Percentiles rank a stretch among this genome's conserved stretches.
phyloP scores from a whole-genome alignment of 805 yeast genomes.

The Saccharomycopsis vini region DNA sequence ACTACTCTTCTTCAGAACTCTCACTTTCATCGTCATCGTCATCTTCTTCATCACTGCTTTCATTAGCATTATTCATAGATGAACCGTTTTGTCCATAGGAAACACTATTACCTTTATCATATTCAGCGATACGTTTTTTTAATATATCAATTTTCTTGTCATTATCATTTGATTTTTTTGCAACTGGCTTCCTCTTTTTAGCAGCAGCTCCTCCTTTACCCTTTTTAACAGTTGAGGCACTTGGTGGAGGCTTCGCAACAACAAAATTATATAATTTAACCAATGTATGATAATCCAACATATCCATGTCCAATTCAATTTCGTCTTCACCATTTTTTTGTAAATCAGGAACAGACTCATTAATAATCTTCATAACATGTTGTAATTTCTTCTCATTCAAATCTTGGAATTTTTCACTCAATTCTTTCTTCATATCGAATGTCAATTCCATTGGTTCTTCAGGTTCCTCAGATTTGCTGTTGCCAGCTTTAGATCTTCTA shows the following conservation, averaged over 20 bases:
- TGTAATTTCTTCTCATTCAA: slow-evolving; percentile 72
- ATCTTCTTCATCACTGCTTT: slow-evolving; percentile 31
- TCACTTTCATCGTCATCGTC: slow-evolving; percentile 44
- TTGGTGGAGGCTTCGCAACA: slow-evolving; percentile 30
- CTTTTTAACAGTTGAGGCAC: slow-evolving; percentile 24
- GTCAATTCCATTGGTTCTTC: slow-evolving; percentile 35
- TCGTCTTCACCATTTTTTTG: slow-evolving; percentile 65
- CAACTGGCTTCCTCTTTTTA: slow-evolving; percentile 12
- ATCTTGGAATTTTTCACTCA: slow-evolving; percentile 75
- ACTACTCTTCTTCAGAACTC: slow-evolving; percentile 65
- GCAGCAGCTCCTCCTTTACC: slow-evolving; percentile 17
- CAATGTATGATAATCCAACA: slow-evolving; percentile 75
- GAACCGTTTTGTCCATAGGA: slow-evolving; percentile 37
- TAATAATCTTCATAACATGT: slow-evolving; percentile 76
- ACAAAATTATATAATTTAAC: slow-evolving; percentile 79
- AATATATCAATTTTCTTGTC: slow-evolving; percentile 56
- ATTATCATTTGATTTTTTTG: slow-evolving; percentile 17
- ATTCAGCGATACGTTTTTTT: slow-evolving; percentile 66
- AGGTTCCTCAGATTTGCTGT: slow-evolving; percentile 19
- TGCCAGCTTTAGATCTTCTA: slow-evolving; percentile 11
- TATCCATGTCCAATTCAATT: slow-evolving; percentile 93
- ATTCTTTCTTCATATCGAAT: slow-evolving; percentile 93
- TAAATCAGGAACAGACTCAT: slow-evolving; percentile 55
- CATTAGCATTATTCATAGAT: no score
- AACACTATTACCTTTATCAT: slow-evolving; percentile 40